Base-by-base conservation (phyloP, 139 green algal genomes). In the Asterochloris erici region DNA sequence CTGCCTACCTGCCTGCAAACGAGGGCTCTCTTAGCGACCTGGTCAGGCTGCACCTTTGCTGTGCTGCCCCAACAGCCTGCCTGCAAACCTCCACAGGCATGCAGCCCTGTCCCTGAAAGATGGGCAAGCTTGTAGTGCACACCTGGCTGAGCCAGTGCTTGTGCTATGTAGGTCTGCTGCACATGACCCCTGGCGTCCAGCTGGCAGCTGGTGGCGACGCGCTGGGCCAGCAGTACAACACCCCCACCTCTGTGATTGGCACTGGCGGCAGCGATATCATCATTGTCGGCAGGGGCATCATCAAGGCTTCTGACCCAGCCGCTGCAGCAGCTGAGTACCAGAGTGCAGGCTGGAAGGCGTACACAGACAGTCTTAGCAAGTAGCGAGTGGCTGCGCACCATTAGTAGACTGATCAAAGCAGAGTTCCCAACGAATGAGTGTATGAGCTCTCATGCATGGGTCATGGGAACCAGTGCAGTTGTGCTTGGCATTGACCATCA, bases 211-310 rank as follows among this genome's bases (percentile, higher is more conserved):
- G 96, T 13, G 93, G 95, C 13, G 97, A 99, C 82, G 93, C 89
- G 14, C 86, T 99, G 77, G 97, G 97, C 0, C 97, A 99, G 93
- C 97, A 99, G 89, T 99, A 99, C 92, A 98, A 99, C 91, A 99
- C 96, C 0, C 97, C 97, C 14, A 74, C 82, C 26, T 74, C 81
- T 16, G 97, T 97, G 0, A 96, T 99, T 54, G 90, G 88, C 10
- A 85, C 93, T 27, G 85, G 93, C 29, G 95, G 96, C 69, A 97
- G 89, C 69, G 97, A 99, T 83, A 91, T 99, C 54, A 98, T 99
- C 88, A 99, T 99, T 70, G 97, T 99, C 11, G 97, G 97, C 1
- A 84, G 96, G 0, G 95, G 96, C 87, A 95, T 92, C 38, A 87
- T 89, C 77, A 90, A 88, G 81, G 93, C 93, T 19, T 64, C 70